Conservation (phyloP, 2,329 filamentous ascomycete species). For the Colletotrichum magnum region DNA sequence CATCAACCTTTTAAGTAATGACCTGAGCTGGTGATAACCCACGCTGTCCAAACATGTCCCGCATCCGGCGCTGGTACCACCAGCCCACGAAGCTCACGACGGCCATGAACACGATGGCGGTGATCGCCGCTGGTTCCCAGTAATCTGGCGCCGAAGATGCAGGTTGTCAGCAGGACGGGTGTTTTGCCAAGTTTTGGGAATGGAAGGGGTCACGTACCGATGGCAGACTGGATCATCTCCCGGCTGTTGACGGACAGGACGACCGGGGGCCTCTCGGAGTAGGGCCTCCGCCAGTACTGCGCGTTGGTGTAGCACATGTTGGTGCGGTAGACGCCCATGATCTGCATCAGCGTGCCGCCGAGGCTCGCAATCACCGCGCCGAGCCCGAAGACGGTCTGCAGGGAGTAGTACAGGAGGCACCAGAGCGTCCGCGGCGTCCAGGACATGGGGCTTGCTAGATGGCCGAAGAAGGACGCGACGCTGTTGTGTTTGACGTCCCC, state of each 20-base stretch:
- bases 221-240: slow-evolving; percentile 38
- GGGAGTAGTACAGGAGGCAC: slow-evolving; percentile 41
- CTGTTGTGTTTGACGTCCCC: neutral
- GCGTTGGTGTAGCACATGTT: slow-evolving; percentile 43
- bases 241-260: slow-evolving; percentile 41
- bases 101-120: slow-evolving; percentile 45
- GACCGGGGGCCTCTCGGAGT: slow-evolving; percentile 28
- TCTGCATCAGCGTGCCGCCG: slow-evolving; percentile 45
- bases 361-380: slow-evolving; percentile 57
- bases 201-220: neutral
- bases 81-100: slow-evolving; percentile 45
- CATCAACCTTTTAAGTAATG: neutral
- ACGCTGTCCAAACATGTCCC: slow-evolving; percentile 42
- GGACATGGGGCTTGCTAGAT: slow-evolving; percentile 11
- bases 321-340: slow-evolving; percentile 45
- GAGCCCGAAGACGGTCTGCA: slow-evolving; percentile 46
- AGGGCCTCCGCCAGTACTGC: slow-evolving; percentile 41
- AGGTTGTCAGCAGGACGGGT: neutral
- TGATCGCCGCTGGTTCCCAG: slow-evolving; percentile 44
- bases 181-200: neutral
- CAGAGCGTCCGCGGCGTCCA: slow-evolving; percentile 39
- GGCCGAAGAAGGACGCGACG: neutral
- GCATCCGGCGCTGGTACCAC: slow-evolving; percentile 48
- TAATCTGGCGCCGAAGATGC: neutral
- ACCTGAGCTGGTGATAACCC: neutral